Base-by-base conservation (phyloP, 352 stramenopile species). In the Lagenidium giganteum region DNA sequence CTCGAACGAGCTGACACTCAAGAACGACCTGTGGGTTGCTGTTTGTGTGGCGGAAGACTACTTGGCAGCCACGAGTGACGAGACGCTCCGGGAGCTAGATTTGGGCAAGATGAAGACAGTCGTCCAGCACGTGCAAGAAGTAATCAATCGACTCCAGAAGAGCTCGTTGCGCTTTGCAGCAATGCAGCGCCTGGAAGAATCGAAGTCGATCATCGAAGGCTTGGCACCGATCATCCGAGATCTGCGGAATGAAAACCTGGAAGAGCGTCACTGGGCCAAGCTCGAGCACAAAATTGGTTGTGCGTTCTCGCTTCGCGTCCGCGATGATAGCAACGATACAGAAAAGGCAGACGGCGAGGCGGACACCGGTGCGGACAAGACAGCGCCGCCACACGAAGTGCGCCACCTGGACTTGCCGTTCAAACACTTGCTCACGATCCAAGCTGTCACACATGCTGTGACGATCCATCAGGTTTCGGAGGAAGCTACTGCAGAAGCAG, bases 251-350 rank as follows among this genome's bases (percentile, higher is more conserved):
- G 51, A 59, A 0, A 35, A 65, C 21, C 27, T 83, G 22, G 51
- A 52, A 11, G 61, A 77, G 18, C 68, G 67, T 5, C 71, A 83
- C 45, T 83, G 71, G 71, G 64, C 49, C 8, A 81, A 81, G 20
- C 50, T 83, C 3, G 71, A 83, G 35, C 50, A 73, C 45, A 83
- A 77, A 38, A 48, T 81, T 42, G 32, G 65, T 14, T 76, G 62
- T n/a, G 54, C 37, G 1, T 62, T 81, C 13, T 24, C 29, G 4
- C 39, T 51, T 13, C 3, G 8, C 0, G 36, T 33, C 28, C 9
- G 14, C 9, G 3, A 25, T 14, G 2, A 11, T 12, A 12, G 33
- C 13, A 0, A 16, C n/a, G 22, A 8, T 20, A n/a, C 22, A 54
- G 11, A 6, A 18, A 30, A 28, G 1, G 11, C 12, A n/a, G 24